Evolutionary conservation across 2,329 filamentous ascomycete species (phyloP).

Genomic region (Tolypocladium sp.): DNA sequence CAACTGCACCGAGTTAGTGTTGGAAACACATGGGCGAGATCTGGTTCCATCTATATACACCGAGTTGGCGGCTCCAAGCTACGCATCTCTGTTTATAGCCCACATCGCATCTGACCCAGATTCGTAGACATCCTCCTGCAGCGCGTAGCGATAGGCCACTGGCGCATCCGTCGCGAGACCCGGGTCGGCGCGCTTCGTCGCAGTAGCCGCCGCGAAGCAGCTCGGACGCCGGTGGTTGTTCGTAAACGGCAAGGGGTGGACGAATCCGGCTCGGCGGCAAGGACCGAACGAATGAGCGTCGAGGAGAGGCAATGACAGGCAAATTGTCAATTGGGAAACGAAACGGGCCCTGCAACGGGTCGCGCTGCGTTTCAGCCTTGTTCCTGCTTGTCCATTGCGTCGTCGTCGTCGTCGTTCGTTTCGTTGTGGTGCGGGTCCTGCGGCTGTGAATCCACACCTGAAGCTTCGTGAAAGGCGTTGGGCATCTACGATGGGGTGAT

Average conservation of each 20-base stretch:
- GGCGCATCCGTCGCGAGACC: background rate
- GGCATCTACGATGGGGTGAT: background rate
- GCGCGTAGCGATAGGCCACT: background rate
- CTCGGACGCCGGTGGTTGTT: background rate
- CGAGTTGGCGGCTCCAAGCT: background rate
- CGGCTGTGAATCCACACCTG: background rate
- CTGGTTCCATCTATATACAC: background rate
- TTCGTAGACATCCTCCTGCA: background rate
- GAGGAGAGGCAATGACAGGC: background rate
- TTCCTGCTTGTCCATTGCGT: background rate
- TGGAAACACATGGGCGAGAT: background rate
- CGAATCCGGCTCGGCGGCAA: background rate
- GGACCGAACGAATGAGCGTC: background rate
- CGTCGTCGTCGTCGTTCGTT: background rate
- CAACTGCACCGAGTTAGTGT: background rate
- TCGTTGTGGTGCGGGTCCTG: background rate
- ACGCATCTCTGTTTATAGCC: background rate
- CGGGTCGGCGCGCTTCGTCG: background rate
- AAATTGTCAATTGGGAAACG: background rate
- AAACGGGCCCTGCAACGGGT: background rate
- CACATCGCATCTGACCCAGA: background rate
- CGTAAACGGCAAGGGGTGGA: background rate
- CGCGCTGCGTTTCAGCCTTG: background rate
- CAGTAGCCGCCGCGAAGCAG: background rate
- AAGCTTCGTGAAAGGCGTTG: background rate